A percentile compares a stretch with the other conserved stretches of the same genome.
Evolutionary conservation across 2,329 filamentous ascomycete genomes (phyloP).

Genomic region (Neofusicoccum ribis): DNA sequence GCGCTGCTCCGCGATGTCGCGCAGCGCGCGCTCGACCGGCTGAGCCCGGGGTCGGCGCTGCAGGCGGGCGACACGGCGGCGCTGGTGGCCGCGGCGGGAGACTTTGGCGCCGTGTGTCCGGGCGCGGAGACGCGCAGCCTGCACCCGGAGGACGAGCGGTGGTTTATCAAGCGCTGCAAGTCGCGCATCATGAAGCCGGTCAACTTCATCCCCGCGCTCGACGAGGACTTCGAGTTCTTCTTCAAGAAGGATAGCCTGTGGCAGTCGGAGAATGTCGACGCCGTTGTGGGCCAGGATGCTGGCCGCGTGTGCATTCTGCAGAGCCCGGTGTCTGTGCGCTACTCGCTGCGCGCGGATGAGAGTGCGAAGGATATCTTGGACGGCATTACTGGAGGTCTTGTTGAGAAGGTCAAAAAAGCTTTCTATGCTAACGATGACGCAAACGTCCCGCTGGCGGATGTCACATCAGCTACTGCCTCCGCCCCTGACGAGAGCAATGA

Average conservation of each 20-base stretch:
- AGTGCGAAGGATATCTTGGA: constrained; percentile 23
- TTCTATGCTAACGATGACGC: too few species aligned
- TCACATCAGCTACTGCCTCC: too few species aligned
- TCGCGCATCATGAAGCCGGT: constrained; percentile 37
- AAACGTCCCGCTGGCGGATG: too few species aligned
- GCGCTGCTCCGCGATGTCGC: too few species aligned
- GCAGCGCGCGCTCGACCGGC: too few species aligned
- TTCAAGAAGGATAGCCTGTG: constrained; percentile 46
- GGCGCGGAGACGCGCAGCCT: not conserved
- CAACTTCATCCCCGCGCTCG: constrained; percentile 36
- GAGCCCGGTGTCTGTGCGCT: constrained; percentile 36
- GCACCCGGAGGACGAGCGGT: constrained; percentile 22
- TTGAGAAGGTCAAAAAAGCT: not conserved
- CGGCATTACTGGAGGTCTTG: constrained; percentile 21
- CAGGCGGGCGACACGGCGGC: not conserved
- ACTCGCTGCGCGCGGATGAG: constrained; percentile 17
- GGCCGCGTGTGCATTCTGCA: constrained; percentile 38
- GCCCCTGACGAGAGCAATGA: too few species aligned
- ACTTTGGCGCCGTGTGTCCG: not conserved
- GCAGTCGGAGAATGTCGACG: constrained; percentile 41
- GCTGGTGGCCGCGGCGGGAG: not conserved
- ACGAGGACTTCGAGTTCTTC: constrained; percentile 40
- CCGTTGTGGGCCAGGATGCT: constrained; percentile 37
- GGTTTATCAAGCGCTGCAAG: constrained; percentile 35
- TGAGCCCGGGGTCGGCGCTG: not conserved